These are phyloP conservation scores for Colletotrichum siamense DNA, from an alignment of 2,329 filamentous ascomycete species.

Conservation along the genomic window DNA sequence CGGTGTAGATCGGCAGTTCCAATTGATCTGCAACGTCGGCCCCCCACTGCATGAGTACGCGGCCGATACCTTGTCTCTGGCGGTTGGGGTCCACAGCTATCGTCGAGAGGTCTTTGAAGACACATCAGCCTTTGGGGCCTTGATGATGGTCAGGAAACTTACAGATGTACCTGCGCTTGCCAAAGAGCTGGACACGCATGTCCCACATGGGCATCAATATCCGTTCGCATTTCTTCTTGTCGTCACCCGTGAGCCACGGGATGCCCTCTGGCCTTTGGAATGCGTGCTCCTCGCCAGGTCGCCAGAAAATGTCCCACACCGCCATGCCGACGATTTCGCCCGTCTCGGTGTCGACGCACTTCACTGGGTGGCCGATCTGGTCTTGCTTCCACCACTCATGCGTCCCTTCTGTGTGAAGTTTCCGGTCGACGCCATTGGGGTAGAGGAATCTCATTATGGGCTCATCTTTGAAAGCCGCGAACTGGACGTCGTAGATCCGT, in stretches of 20 bases:
- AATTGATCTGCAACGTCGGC: conserved; percentile 36
- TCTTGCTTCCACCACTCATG: conserved; percentile 41
- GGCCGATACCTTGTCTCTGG: conserved; percentile 38
- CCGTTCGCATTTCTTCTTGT: conserved; percentile 44
- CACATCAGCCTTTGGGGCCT: neutral
- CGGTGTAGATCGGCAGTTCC: conserved; percentile 48
- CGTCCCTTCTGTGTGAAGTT: conserved; percentile 45
- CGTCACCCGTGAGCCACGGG: conserved; percentile 48
- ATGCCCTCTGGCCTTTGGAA: conserved; percentile 42
- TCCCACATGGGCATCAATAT: conserved; percentile 46
- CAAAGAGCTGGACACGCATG: conserved; percentile 26
- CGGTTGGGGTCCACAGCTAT: conserved; percentile 47
- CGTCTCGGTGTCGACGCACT: conserved; percentile 42
- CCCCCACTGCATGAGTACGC: conserved; percentile 43
- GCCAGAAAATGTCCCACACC: conserved; percentile 46
- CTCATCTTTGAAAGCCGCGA: conserved; percentile 42
- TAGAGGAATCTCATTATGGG: conserved; percentile 40
- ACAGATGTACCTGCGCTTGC: conserved; percentile 44
- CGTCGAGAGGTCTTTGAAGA: conserved; percentile 39
- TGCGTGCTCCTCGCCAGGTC: conserved; percentile 44
- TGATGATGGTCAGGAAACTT: conserved; percentile 24
- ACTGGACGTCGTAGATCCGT: conserved; percentile 51
- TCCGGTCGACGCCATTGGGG: conserved; percentile 39
- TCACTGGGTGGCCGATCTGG: conserved; percentile 32
- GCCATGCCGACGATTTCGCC: conserved; percentile 51